Base-by-base conservation (phyloP, 768 basidiomycete species). In the Phlebiopsis flavidoalba region DNA sequence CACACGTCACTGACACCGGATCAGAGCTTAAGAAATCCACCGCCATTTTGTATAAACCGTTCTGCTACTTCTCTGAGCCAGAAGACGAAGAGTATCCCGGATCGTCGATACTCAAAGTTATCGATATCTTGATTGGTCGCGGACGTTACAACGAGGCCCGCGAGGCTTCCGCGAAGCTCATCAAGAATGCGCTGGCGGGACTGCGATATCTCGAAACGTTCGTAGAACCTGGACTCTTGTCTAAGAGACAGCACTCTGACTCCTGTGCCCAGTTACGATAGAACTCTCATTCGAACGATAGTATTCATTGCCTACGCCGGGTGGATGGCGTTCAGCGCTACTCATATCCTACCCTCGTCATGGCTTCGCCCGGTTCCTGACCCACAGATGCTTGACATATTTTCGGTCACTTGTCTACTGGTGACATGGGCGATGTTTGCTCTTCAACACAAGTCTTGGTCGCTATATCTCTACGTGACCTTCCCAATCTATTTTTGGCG, bases 401-500 rank as follows among this genome's bases (percentile, higher is more conserved):
- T 52, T 53, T 66, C 73, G 3, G 47, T 81, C 7, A 24, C 73
- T 8, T 70, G 67, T 1, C 65, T 77, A 43, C 51, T 67, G 7
- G 65, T 59, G 15, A 83, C 80, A 57, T 84, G 80, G 75, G 59
- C 55, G 0, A 66, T 80, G 11, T 91, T 92, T 67, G 76, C 75
- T 43, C 47, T 85, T n/a, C 89, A 93, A 67, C 74, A 71, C 22
- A 83, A 86, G 0, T 88, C 91, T 0, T 82, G 79, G 80, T 84
- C 84, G 3, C 89, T 91, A 66, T 93, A 88, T 67, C 59, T 90
- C 46, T 95, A 95, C 67, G 79, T 86, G 37, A 69, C 79, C 4
- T 93, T 93, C 63, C 90, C 92, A 0, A 79, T 82, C 35, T 92
- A 84, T 73, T 93, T 93, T 70, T 91, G 89, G 89, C 77, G 77